These are phyloP conservation scores for Botrytis fragariae DNA, from an alignment of 2,329 filamentous ascomycete genomes.

Conservation along the genomic window DNA sequence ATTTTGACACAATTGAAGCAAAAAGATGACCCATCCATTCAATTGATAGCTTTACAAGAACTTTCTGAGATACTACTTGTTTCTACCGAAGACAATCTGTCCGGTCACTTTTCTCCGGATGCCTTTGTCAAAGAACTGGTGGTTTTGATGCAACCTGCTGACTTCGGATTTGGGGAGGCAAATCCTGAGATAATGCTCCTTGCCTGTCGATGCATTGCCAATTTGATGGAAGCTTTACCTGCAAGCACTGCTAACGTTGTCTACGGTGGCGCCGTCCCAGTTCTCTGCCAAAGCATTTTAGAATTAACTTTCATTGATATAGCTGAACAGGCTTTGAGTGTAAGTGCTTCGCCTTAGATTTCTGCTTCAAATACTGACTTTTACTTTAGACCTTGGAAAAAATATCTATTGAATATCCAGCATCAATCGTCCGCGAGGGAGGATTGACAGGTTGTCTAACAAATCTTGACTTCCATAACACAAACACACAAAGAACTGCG, in stretches of 20 bases:
- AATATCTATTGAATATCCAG: constrained; percentile 93
- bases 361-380: constrained; percentile 20
- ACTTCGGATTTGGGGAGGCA: constrained; percentile 73
- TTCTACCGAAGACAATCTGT: constrained; percentile 93
- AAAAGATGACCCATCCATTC: constrained; percentile 81
- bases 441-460: constrained; percentile 93
- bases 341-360: constrained; percentile 40
- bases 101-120: constrained; percentile 92
- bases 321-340: constrained; percentile 91
- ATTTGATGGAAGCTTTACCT: constrained; percentile 95
- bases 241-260: constrained; percentile 93
- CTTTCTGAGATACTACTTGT: constrained; percentile 90
- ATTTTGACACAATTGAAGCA: constrained; percentile 73
- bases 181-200: constrained; percentile 97
- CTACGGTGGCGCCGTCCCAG: constrained; percentile 92
- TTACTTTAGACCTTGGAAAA: constrained; percentile 75
- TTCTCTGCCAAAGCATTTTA: constrained; percentile 89
- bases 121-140: constrained; percentile 95
- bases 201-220: constrained; percentile 91
- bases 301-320: constrained; percentile 97
- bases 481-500: constrained; percentile 91
- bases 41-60: constrained; percentile 89
- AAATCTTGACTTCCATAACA: constrained; percentile 96
- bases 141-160: constrained; percentile 83
- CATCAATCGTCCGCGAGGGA: constrained; percentile 91